Evolutionary conservation across 805 yeast genomes (phyloP).

Genomic region (Saccharomycopsis sp.): DNA sequence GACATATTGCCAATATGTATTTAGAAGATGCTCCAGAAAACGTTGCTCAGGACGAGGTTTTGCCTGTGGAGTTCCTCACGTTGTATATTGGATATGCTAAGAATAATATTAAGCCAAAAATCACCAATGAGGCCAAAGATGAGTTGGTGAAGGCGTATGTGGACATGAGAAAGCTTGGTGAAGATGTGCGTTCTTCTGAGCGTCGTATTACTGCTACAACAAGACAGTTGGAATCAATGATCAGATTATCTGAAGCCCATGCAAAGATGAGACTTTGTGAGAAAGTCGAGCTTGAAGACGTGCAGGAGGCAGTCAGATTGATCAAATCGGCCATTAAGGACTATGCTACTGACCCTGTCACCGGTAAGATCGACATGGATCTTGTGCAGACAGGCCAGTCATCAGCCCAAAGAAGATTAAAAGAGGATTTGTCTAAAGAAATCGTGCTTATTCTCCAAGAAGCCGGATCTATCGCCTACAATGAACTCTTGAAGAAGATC

Average conservation of each 20-base stretch:
- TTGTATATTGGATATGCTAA: conserved; percentile 92
- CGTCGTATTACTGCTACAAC: conserved; percentile 96
- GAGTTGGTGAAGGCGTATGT: conserved; percentile 86
- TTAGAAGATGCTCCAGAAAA: conserved; percentile 78
- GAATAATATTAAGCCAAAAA: conserved; percentile 70
- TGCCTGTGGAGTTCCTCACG: conserved; percentile 85
- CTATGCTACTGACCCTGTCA: conserved; percentile 95
- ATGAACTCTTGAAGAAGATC: conserved; percentile 50
- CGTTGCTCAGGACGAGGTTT: conserved; percentile 58
- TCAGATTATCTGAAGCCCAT: conserved; percentile 90
- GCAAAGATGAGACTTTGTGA: conserved; percentile 87
- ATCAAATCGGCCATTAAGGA: conserved; percentile 93
- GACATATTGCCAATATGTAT: conserved; percentile 86
- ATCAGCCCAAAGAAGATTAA: conserved; percentile 70
- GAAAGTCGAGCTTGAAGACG: conserved; percentile 72
- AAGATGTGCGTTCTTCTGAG: conserved; percentile 78
- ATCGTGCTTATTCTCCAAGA: conserved; percentile 50
- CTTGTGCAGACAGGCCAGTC: conserved; percentile 95
- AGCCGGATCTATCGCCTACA: conserved; percentile 44
- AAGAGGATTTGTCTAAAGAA: conserved; percentile 64
- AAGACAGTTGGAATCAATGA: conserved; percentile 93
- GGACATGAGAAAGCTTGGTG: conserved; percentile 90
- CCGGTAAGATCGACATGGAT: conserved; percentile 97
- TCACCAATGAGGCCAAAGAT: conserved; percentile 69
- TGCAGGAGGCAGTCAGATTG: conserved; percentile 86